Base-by-base conservation (phyloP, 257 asterid genomes). In the Nicotiana noctiflora region DNA sequence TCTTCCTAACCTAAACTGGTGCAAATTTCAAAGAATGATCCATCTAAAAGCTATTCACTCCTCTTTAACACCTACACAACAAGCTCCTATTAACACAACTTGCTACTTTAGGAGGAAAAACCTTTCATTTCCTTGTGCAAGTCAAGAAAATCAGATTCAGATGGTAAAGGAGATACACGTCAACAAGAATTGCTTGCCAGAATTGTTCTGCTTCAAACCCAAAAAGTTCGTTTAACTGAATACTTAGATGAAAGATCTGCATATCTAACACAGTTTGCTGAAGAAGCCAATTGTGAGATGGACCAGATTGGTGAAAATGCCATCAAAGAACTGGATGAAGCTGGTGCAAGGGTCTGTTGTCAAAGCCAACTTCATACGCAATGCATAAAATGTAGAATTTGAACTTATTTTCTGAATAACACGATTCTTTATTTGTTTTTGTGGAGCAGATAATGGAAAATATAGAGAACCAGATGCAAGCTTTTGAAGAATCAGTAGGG, bases 291-390 rank as follows among this genome's bases (percentile, higher is more conserved):
- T 32, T 87, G 90, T 12, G 97, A 91, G 86, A 89, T 96, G 25
- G 98, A 96, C 82, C 91, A 90, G 81, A 89, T 92, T 64, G 98
- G 98, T 11, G 97, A 94, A 84, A 90, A 92, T 82, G 99, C 99
- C 2, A 93, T 92, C 84, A 86, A 77, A 81, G 94, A 92, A 75
- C 86, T 96, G 74, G 97, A 94, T 85, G 95, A 94, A 87, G 98
- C 98, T 80, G 86, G 97, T 81, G 86, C 89, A 63, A 87, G 93
- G 95, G 98, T 95, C 81, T 13, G 90, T 37, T 37, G 46, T 66
- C 9, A 23, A 68, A 27, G 61, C 55, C 59, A 31, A 31, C 40
- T 49, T 49, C 34, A 63, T 67, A 5, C 9, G 59, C 67, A 44
- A 49, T 37, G 46, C 7, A 17, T 23, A 66, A 18, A 44, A 49